phyloP scores from a whole-genome alignment of 257 asterid species.

The Rehmannia glutinosa region DNA sequence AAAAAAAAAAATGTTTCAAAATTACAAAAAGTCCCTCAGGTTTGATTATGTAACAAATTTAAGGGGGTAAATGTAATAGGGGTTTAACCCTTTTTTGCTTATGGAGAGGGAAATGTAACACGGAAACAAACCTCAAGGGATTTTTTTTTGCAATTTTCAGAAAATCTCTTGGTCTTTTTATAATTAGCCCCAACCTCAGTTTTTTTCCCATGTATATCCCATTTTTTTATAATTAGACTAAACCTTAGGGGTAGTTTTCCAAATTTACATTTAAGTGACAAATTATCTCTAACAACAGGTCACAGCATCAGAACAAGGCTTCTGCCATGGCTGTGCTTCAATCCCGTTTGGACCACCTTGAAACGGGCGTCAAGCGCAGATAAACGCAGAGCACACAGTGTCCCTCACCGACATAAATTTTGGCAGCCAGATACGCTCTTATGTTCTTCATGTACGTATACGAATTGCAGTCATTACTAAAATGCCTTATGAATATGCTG shows the following conservation, averaged over 20 bases:
- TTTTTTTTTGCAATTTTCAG: too few species aligned
- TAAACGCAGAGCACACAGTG: slow-evolving; percentile 77
- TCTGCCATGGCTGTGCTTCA: slow-evolving; percentile 98
- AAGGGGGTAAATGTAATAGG: too few species aligned
- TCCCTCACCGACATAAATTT: slow-evolving; percentile 85
- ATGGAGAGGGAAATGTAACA: too few species aligned
- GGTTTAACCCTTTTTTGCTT: too few species aligned
- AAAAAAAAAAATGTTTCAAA: not conserved
- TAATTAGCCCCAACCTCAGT: too few species aligned
- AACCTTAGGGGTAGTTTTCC: not conserved
- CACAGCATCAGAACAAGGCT: slow-evolving; percentile 91
- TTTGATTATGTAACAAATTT: too few species aligned
- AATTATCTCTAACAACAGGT: slow-evolving; percentile 38
- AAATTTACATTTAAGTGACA: not conserved
- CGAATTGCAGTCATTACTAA: not conserved
- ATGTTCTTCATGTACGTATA: slow-evolving; percentile 76
- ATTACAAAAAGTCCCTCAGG: not conserved
- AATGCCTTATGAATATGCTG: not conserved
- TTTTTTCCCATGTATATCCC: too few species aligned
- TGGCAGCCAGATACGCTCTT: slow-evolving; percentile 95
- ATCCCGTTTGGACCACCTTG: slow-evolving; percentile 94
- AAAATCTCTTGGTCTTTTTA: too few species aligned
- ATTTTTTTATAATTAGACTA: not conserved
- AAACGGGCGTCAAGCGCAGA: slow-evolving; percentile 78
- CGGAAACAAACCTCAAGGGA: too few species aligned